phyloP scores from a whole-genome alignment of 352 stramenopile species.

The Phytophthora pini region DNA sequence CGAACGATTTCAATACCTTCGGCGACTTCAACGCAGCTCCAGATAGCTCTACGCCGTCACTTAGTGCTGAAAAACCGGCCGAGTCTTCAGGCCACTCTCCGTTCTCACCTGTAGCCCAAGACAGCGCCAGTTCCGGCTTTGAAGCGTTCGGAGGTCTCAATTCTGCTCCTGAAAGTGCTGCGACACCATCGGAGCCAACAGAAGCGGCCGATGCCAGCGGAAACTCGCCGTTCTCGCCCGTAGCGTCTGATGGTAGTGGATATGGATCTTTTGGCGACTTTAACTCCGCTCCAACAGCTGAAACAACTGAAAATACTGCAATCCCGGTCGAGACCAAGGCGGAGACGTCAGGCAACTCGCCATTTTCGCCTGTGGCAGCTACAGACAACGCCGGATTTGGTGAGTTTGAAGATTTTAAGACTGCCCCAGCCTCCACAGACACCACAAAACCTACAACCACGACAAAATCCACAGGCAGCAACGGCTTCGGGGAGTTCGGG shows the following conservation, averaged over 20 bases:
- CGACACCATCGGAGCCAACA: background rate
- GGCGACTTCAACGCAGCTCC: constrained; percentile 35
- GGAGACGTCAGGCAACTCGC: constrained; percentile 8
- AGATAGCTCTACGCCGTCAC: constrained; percentile 3
- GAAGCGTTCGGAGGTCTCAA: constrained; percentile 30
- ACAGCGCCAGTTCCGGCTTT: constrained; percentile 6
- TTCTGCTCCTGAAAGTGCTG: constrained; percentile 6
- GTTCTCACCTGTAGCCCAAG: constrained; percentile 24
- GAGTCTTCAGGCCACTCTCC: constrained; percentile 11
- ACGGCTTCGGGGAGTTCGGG: constrained; percentile 25
- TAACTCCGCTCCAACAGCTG: constrained; percentile 11
- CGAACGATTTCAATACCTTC: constrained; percentile 31
- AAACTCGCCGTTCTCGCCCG: constrained; percentile 24
- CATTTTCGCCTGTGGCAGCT: constrained; percentile 16
- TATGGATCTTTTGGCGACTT: constrained; percentile 25
- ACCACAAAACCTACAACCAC: constrained; percentile 9
- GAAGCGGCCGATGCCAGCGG: constrained; percentile 12
- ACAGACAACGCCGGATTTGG: constrained; percentile 26
- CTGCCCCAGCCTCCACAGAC: constrained; percentile 15
- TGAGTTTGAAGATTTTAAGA: constrained; percentile 30
- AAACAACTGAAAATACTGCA: constrained; percentile 9
- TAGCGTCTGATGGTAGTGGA: constrained; percentile 14
- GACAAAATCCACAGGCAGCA: constrained; percentile 13
- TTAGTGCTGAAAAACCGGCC: constrained; percentile 1
- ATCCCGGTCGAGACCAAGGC: background rate